phyloP scores from a whole-genome alignment of 2,329 filamentous ascomycete species.

The Neopestalotiopsis clavispora region DNA sequence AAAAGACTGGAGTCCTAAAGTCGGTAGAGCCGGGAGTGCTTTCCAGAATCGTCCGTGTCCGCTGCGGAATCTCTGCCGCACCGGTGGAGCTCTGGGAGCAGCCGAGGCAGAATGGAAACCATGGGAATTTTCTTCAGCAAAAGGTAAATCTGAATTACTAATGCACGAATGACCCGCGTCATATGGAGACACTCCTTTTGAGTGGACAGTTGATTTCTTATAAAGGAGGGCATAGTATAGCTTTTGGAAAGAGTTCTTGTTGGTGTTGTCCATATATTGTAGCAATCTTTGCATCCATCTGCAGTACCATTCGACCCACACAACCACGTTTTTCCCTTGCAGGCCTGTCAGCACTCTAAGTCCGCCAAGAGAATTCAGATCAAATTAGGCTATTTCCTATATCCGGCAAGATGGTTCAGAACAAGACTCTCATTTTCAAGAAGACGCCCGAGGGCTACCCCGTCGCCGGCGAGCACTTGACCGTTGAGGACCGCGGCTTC shows the following conservation, averaged over 20 bases:
- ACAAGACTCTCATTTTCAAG: conserved; percentile 74
- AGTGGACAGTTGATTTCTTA: neutral
- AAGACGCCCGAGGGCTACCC: conserved; percentile 66
- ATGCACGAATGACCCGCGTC: neutral
- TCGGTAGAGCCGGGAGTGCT: neutral
- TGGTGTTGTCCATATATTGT: no score
- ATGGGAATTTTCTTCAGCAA: neutral
- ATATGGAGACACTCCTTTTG: conserved; percentile 5
- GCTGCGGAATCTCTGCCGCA: neutral
- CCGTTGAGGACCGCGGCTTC: conserved; percentile 64
- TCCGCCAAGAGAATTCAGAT: conserved; percentile 52
- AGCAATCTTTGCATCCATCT: neutral
- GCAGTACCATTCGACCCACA: neutral
- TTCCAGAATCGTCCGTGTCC: conserved; percentile 15
- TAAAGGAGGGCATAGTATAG: neutral
- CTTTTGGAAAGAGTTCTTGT: neutral
- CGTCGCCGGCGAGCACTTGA: conserved; percentile 68
- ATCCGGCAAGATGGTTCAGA: conserved; percentile 49
- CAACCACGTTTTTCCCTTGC: neutral
- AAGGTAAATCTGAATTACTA: conserved; percentile 4
- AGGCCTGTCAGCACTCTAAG: conserved; percentile 9
- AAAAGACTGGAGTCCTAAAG: neutral
- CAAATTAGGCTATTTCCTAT: conserved; percentile 45
- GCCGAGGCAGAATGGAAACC: conserved; percentile 5
- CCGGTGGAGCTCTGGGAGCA: conserved; percentile 2